phyloP scores from a whole-genome alignment of 352 stramenopile species.

The Sclerospora graminicola region DNA sequence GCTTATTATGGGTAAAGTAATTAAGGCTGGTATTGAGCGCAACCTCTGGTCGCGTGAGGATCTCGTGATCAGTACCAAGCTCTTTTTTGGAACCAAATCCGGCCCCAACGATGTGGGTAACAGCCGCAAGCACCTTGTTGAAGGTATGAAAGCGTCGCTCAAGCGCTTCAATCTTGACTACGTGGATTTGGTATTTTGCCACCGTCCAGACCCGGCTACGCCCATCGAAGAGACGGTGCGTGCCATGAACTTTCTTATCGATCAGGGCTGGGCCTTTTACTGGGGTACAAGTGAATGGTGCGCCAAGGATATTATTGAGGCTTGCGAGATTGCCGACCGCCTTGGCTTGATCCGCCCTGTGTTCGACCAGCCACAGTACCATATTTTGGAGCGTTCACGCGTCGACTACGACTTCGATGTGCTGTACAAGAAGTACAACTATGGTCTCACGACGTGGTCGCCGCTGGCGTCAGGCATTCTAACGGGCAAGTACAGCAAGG shows the following conservation, averaged over 20 bases:
- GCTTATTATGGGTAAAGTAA: constrained; percentile 43
- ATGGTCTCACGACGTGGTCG: constrained; percentile 66
- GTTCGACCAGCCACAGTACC: constrained; percentile 65
- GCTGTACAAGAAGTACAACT: constrained; percentile 62
- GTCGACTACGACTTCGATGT: constrained; percentile 67
- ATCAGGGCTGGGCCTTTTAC: constrained; percentile 30
- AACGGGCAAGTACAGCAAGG: constrained; percentile 77
- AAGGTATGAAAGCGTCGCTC: constrained; percentile 47
- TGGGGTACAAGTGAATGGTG: constrained; percentile 76
- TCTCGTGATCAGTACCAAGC: constrained; percentile 59
- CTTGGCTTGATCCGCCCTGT: constrained; percentile 27
- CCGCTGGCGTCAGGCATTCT: constrained; percentile 57
- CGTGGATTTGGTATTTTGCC: constrained; percentile 62
- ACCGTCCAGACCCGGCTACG: constrained; percentile 45
- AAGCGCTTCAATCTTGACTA: constrained; percentile 46
- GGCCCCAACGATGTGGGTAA: constrained; percentile 29
- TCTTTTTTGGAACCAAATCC: constrained; percentile 38
- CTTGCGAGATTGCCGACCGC: constrained; percentile 34
- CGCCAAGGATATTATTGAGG: constrained; percentile 56
- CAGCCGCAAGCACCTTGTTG: constrained; percentile 51
- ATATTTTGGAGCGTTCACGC: constrained; percentile 58
- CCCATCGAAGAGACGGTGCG: constrained; percentile 68
- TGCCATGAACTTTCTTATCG: constrained; percentile 52
- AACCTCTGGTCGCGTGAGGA: constrained; percentile 39
- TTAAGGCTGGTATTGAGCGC: constrained; percentile 41